phyloP scores from a whole-genome alignment of 2,329 filamentous ascomycete species.

The Fusarium lateritium region DNA sequence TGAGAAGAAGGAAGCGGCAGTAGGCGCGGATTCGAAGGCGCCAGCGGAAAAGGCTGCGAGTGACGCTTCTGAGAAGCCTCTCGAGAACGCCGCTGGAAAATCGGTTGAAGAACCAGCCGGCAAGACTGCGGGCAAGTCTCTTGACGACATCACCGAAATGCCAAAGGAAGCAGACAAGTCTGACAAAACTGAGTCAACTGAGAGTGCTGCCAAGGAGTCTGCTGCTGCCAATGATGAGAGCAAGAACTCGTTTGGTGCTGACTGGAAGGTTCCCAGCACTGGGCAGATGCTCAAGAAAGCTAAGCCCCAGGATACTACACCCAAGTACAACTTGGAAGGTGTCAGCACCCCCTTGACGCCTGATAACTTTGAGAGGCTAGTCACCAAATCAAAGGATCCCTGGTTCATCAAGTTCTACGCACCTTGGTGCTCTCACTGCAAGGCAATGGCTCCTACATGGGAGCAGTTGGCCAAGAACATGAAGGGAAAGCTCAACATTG shows the following conservation, averaged over 20 bases:
- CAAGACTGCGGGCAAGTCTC: constrained; percentile 34
- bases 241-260: constrained; percentile 47
- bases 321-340: constrained; percentile 81
- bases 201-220: constrained; percentile 39
- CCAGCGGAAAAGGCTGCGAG: constrained; percentile 46
- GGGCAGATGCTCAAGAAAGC: constrained; percentile 51
- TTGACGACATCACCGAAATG: constrained; percentile 47
- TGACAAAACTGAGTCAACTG: constrained; percentile 47
- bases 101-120: constrained; percentile 35
- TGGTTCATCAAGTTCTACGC: constrained; percentile 99
- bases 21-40: constrained; percentile 53
- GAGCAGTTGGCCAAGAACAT: constrained; percentile 90
- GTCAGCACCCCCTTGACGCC: constrained; percentile 81
- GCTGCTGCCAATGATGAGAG: constrained; percentile 48
- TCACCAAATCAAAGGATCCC: constrained; percentile 88
- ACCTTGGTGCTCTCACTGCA: constrained; percentile 97
- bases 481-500: constrained; percentile 90
- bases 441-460: constrained; percentile 93
- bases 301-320: constrained; percentile 64
- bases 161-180: constrained; percentile 45
- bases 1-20: constrained; percentile 39
- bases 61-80: constrained; percentile 40
- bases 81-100: constrained; percentile 32
- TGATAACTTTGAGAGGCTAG: constrained; percentile 87
- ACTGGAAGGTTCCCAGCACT: constrained; percentile 52